A percentile compares a stretch with the other conserved stretches of the same genome.
These are phyloP conservation scores for Aspergillus brasiliensis DNA, from an alignment of 2,329 filamentous ascomycete species.

Conservation along the genomic window DNA sequence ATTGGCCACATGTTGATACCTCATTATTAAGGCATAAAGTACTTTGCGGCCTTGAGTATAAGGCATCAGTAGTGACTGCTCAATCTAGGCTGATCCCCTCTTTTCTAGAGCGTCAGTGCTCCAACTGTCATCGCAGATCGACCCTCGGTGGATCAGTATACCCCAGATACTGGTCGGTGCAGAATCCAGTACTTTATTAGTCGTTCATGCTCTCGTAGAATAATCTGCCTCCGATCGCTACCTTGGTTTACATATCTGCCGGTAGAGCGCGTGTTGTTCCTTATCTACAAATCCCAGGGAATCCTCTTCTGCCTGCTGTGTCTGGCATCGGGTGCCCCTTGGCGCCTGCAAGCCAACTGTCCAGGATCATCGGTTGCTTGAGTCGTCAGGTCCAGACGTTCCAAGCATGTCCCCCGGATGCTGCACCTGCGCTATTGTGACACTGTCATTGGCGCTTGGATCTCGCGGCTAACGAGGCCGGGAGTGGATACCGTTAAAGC, in stretches of 20 bases:
- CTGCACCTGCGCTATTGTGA: background rate
- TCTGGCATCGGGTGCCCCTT: background rate
- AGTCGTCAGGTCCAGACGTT: background rate
- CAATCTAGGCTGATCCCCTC: background rate
- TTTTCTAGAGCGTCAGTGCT: background rate
- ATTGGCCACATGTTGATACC: background rate
- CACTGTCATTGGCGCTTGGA: constrained; percentile 3
- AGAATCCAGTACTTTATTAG: background rate
- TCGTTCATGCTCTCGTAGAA: background rate
- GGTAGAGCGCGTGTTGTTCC: background rate
- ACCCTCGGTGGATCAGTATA: background rate
- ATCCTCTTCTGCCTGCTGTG: too few species aligned
- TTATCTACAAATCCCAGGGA: background rate
- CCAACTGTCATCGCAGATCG: background rate
- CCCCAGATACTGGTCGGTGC: background rate
- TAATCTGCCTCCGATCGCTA: background rate
- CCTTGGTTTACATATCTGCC: background rate
- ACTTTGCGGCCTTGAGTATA: background rate
- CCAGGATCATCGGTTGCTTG: background rate
- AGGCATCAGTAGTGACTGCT: background rate
- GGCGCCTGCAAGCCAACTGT: background rate
- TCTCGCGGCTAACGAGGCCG: constrained; percentile 3
- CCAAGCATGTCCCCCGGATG: background rate
- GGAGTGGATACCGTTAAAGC: constrained; percentile 15
- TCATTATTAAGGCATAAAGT: background rate